Conservation (phyloP, 352 stramenopile species). For the Phytophthora pinifolia region DNA sequence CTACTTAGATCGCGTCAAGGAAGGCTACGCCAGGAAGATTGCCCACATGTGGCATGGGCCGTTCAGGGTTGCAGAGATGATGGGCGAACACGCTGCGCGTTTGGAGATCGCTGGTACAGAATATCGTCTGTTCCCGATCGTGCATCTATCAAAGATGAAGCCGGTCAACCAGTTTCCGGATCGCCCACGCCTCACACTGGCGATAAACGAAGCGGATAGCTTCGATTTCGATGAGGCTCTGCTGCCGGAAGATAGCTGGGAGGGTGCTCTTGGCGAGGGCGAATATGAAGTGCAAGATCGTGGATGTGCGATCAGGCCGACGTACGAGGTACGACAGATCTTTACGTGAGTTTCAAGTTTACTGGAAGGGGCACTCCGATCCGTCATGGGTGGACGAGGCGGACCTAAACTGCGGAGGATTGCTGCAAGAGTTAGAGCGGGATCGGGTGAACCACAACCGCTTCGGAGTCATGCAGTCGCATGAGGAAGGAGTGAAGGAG, state of each 20-base stretch:
- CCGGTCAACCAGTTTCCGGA: neutral
- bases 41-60: constrained; percentile 4
- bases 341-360: neutral
- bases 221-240: constrained; percentile 22
- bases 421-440: constrained; percentile 5
- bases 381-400: neutral
- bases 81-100: constrained; percentile 2
- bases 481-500: neutral
- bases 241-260: constrained; percentile 12
- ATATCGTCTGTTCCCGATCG: constrained; percentile 20
- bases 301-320: neutral
- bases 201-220: neutral
- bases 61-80: constrained; percentile 3
- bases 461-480: neutral
- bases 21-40: constrained; percentile 18
- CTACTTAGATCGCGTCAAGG: too few relatives aligned
- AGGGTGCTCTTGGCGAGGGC: neutral
- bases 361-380: constrained; percentile 6
- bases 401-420: constrained; percentile 5
- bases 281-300: constrained; percentile 2
- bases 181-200: neutral
- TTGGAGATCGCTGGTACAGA: neutral
- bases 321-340: neutral
- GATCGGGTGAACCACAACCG: neutral
- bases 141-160: constrained; percentile 25